These are phyloP conservation scores for Fraxinus albicans DNA, from an alignment of 305 asterid species.

Conservation along the genomic window DNA sequence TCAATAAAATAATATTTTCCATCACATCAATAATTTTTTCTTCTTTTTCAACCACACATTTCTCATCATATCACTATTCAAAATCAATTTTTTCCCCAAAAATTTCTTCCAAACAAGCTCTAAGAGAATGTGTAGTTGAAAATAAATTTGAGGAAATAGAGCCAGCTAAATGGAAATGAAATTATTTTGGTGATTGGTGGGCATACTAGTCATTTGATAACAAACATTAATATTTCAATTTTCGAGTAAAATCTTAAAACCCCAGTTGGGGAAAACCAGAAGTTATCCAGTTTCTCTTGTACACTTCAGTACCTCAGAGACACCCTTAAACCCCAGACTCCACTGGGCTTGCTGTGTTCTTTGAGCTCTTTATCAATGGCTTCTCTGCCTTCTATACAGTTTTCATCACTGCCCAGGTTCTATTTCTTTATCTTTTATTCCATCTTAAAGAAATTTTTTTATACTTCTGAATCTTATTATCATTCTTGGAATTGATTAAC, in stretches of 20 bases:
- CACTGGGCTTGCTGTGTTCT: background rate
- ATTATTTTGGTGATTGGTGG: background rate
- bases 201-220: background rate
- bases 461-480: slow-evolving; percentile 1
- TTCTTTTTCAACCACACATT: too few relatives aligned
- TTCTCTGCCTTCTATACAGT: slow-evolving; percentile 57
- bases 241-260: background rate
- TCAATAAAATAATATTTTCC: too few relatives aligned
- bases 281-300: slow-evolving; percentile 25
- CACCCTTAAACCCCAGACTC: slow-evolving; percentile 34
- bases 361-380: slow-evolving; percentile 50
- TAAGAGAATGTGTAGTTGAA: too few relatives aligned
- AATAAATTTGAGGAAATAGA: too few relatives aligned
- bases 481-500: background rate
- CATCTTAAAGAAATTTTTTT: background rate
- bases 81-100: too few relatives aligned
- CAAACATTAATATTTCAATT: background rate
- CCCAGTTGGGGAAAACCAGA: slow-evolving; percentile 12
- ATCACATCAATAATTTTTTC: too few relatives aligned
- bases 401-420: slow-evolving; percentile 70
- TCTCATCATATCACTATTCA: too few relatives aligned
- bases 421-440: slow-evolving; percentile 28
- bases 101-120: too few relatives aligned
- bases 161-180: background rate
- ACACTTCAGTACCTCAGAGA: background rate